Evolutionary conservation across 1,284 basidiomycete species (phyloP).

Genomic region (Moesziomyces sp.): DNA sequence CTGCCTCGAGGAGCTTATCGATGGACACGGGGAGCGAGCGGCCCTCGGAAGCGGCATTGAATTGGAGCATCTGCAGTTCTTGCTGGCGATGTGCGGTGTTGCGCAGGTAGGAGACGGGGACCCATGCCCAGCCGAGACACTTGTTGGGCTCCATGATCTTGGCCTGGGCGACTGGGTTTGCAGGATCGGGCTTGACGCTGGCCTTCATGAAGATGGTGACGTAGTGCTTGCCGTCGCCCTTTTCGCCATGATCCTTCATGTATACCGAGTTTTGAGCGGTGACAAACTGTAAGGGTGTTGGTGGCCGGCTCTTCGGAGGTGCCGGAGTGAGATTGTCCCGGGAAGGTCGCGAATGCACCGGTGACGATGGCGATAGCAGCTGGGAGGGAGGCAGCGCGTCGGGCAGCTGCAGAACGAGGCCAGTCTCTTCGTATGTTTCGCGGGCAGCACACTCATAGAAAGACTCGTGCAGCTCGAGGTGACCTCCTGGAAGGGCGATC

Average conservation of each 20-base stretch:
- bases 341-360: constrained; percentile 12
- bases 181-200: constrained; percentile 19
- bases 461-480: constrained; percentile 64
- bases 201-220: constrained; percentile 65
- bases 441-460: constrained; percentile 60
- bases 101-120: constrained; percentile 41
- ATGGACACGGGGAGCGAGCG: constrained; percentile 44
- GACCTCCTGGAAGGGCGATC: constrained; percentile 63
- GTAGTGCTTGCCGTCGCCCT: constrained; percentile 57
- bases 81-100: constrained; percentile 29
- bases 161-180: constrained; percentile 8
- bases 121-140: constrained; percentile 64
- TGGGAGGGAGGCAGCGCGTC: constrained; percentile 5
- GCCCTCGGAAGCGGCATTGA: constrained; percentile 26
- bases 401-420: constrained; percentile 36
- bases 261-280: constrained; percentile 48
- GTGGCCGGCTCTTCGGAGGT: neutral
- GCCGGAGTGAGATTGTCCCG: constrained; percentile 11
- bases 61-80: constrained; percentile 32
- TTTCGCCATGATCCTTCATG: constrained; percentile 41
- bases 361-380: constrained; percentile 9
- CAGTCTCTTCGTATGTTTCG: constrained; percentile 50
- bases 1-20: constrained; percentile 45
- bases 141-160: constrained; percentile 61
- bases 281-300: constrained; percentile 40